Conservation (phyloP, 1,284 basidiomycete genomes). For the Pseudozyma sp. region DNA sequence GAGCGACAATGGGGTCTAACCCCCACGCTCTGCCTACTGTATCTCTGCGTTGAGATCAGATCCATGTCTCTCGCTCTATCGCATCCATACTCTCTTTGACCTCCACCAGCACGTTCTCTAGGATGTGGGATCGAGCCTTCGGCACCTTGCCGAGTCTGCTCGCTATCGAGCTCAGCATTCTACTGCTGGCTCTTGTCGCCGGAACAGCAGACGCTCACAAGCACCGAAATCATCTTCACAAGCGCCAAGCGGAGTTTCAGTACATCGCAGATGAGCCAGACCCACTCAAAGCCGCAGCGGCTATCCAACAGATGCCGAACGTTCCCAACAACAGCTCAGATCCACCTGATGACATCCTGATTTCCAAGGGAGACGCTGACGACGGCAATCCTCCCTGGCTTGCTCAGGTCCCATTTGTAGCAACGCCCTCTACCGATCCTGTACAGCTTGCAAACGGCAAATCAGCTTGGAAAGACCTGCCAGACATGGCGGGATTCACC, state of each 20-base stretch:
- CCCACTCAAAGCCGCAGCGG: slow-evolving; percentile 45
- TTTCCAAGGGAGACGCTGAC: slow-evolving; percentile 42
- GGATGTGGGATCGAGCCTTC: background rate
- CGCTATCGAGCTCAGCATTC: background rate
- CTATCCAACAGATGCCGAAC: slow-evolving; percentile 39
- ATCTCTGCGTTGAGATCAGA: too few relatives aligned
- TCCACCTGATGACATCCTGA: slow-evolving; percentile 31
- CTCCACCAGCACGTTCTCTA: background rate
- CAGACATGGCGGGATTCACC: slow-evolving; percentile 48
- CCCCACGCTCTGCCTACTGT: too few relatives aligned
- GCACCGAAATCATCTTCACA: background rate
- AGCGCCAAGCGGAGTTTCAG: slow-evolving; percentile 38
- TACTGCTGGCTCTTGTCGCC: background rate
- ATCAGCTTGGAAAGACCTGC: slow-evolving; percentile 45
- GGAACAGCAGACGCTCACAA: background rate
- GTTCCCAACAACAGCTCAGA: slow-evolving; percentile 33
- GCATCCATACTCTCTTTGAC: too few relatives aligned
- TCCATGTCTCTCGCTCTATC: too few relatives aligned
- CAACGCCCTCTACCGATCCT: slow-evolving; percentile 17
- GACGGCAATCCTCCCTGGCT: slow-evolving; percentile 36
- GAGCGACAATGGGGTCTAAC: too few relatives aligned
- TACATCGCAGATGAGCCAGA: slow-evolving; percentile 49
- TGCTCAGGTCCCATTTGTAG: slow-evolving; percentile 37
- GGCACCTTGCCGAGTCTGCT: background rate
- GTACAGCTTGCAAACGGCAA: slow-evolving; percentile 10